phyloP scores from a whole-genome alignment of 2,329 filamentous ascomycete species.

The Phaeosphaeriaceae sp. region DNA sequence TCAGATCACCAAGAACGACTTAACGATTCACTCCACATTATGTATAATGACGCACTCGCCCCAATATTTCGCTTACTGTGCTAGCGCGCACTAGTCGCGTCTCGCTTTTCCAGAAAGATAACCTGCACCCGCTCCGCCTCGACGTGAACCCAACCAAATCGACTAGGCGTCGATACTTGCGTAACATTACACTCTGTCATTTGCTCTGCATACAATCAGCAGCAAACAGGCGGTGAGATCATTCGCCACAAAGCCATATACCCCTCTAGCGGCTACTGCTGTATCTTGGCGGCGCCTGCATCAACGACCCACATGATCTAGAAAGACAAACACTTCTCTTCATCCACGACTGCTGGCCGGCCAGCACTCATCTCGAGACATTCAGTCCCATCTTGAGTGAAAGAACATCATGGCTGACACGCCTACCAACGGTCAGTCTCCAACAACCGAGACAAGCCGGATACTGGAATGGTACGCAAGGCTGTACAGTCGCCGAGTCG shows the following conservation, averaged over 20 bases:
- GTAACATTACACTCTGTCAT: background rate
- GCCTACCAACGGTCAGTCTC: constrained; percentile 16
- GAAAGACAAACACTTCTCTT: constrained; percentile 15
- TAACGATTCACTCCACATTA: background rate
- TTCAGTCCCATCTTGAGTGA: constrained; percentile 1
- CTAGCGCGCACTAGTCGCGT: constrained; percentile 28
- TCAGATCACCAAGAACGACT: background rate
- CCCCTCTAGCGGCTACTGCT: constrained; percentile 20
- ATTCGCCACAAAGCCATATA: constrained; percentile 14
- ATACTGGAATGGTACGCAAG: constrained; percentile 45
- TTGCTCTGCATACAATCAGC: constrained; percentile 4
- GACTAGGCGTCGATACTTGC: constrained; percentile 4
- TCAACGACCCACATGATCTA: constrained; percentile 11
- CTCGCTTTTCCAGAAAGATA: constrained; percentile 21
- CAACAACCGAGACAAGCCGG: constrained; percentile 24
- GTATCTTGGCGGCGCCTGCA: constrained; percentile 5
- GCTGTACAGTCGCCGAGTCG: constrained; percentile 46
- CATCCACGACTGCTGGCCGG: constrained; percentile 13
- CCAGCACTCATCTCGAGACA: constrained; percentile 7
- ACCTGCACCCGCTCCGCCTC: constrained; percentile 20
- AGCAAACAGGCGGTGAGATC: constrained; percentile 10
- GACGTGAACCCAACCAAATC: constrained; percentile 7
- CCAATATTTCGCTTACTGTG: constrained; percentile 22
- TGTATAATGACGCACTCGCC: constrained; percentile 5
- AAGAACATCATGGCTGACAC: constrained; percentile 28